These are phyloP conservation scores for Xylaria flabelliformis DNA, from an alignment of 495 filamentous ascomycete genomes.

Conservation along the genomic window DNA sequence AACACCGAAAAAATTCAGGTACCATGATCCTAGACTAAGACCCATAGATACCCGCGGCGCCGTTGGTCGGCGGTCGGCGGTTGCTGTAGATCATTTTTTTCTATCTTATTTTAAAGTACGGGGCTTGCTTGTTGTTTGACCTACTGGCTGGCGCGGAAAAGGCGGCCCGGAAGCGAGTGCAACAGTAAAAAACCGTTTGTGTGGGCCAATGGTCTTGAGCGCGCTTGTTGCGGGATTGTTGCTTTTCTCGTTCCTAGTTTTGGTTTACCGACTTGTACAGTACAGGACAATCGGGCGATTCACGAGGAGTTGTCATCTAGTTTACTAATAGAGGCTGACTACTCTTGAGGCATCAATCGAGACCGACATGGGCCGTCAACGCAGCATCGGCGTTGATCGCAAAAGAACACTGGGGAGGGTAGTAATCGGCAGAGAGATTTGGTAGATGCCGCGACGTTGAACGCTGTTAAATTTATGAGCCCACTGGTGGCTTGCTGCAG, in stretches of 20 bases:
- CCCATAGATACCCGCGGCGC: constrained; percentile 24
- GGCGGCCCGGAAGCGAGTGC: constrained; percentile 29
- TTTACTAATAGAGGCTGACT: background rate
- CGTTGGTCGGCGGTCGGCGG: constrained; percentile 11
- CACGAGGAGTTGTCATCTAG: background rate
- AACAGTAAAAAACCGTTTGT: constrained; percentile 22
- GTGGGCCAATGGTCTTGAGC: constrained; percentile 23
- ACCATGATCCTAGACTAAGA: constrained; percentile 17
- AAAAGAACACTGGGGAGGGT: background rate
- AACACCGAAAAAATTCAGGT: constrained; percentile 1
- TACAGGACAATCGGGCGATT: background rate
- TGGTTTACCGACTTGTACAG: constrained; percentile 1
- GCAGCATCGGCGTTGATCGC: background rate
- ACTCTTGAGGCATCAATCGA: constrained; percentile 6
- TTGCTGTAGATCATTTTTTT: constrained; percentile 25
- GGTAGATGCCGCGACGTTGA: constrained; percentile 8
- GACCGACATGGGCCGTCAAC: background rate
- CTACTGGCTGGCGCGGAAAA: constrained; percentile 8
- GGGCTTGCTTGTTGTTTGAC: constrained; percentile 9
- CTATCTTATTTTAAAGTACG: background rate
- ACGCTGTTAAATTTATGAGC: background rate
- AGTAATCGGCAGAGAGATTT: constrained; percentile 17
- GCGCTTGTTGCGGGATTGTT: constrained; percentile 30
- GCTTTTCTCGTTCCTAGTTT: constrained; percentile 15
- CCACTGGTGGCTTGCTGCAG: constrained; percentile 21